phyloP scores from a whole-genome alignment of 495 filamentous ascomycete species.

The Penicillium angulare region DNA sequence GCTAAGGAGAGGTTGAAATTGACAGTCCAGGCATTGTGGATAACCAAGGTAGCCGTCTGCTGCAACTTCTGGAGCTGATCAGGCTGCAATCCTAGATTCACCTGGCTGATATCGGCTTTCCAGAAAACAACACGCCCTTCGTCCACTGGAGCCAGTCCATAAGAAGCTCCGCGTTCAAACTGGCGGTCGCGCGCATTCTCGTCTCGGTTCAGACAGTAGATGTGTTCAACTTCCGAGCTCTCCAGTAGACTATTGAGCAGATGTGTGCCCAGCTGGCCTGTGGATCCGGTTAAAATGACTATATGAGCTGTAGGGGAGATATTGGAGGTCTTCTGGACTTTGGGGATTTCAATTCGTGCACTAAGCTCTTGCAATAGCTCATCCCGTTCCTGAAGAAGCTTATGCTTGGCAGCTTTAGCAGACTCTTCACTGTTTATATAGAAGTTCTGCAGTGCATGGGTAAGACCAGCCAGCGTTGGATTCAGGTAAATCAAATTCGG shows the following conservation, averaged over 20 bases:
- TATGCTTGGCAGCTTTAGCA: background rate
- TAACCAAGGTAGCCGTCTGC: constrained; percentile 24
- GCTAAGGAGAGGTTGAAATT: constrained; percentile 43
- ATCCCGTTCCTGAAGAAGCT: background rate
- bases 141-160: background rate
- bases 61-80: constrained; percentile 3
- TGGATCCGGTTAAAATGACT: constrained; percentile 12
- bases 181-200: background rate
- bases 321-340: background rate
- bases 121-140: constrained; percentile 1
- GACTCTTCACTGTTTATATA: background rate
- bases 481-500: constrained; percentile 16
- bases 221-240: background rate
- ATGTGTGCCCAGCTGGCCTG: constrained; percentile 7
- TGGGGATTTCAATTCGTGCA: background rate
- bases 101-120: constrained; percentile 2
- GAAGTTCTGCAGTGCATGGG: constrained; percentile 1
- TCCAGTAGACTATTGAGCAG: constrained; percentile 6
- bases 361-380: background rate
- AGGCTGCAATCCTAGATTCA: background rate
- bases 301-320: background rate
- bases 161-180: background rate
- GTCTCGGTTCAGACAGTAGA: constrained; percentile 12
- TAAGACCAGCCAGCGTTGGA: constrained; percentile 7
- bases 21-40: constrained; percentile 48